Evolutionary conservation across 345 rosid species (phyloP).

Genomic region (Conringia planisiliqua): DNA sequence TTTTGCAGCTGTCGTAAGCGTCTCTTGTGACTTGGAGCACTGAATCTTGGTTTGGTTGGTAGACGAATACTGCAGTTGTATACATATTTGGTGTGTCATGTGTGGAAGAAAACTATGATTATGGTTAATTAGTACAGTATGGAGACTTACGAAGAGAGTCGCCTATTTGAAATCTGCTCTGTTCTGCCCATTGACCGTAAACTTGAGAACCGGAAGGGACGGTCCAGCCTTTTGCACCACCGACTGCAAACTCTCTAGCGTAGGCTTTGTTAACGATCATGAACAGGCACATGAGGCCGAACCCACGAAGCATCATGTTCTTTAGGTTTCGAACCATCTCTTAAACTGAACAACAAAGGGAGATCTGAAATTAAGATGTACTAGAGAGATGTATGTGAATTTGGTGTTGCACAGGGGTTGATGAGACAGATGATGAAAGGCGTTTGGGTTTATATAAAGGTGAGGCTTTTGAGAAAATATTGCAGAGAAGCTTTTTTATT

Average conservation of each 20-base stretch:
- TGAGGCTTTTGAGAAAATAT: conserved; percentile 40
- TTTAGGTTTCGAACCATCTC: conserved; percentile 24
- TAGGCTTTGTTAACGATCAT: conserved; percentile 36
- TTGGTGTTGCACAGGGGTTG: conserved; percentile 11
- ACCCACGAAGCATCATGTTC: conserved; percentile 16
- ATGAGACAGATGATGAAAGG: conserved; percentile 15
- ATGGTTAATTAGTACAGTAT: background rate
- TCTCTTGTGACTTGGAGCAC: conserved; percentile 61
- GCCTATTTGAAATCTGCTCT: conserved; percentile 65
- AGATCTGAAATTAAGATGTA: background rate
- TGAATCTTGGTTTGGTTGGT: conserved; percentile 55
- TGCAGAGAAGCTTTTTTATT: conserved; percentile 51
- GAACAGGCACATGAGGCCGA: conserved; percentile 37
- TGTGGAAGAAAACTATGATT: background rate
- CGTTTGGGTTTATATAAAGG: conserved; percentile 50
- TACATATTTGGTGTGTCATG: background rate
- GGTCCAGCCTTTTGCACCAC: conserved; percentile 64
- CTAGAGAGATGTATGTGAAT: background rate
- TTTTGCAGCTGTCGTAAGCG: conserved; percentile 57
- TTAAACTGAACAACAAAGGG: background rate
- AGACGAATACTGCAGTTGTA: conserved; percentile 53
- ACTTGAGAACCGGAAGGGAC: conserved; percentile 39
- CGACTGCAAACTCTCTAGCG: conserved; percentile 62
- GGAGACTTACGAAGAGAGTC: conserved; percentile 66
- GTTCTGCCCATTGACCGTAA: conserved; percentile 72